Conservation (phyloP, 2,329 filamentous ascomycete genomes). For the Pezicula neosporulosa region DNA sequence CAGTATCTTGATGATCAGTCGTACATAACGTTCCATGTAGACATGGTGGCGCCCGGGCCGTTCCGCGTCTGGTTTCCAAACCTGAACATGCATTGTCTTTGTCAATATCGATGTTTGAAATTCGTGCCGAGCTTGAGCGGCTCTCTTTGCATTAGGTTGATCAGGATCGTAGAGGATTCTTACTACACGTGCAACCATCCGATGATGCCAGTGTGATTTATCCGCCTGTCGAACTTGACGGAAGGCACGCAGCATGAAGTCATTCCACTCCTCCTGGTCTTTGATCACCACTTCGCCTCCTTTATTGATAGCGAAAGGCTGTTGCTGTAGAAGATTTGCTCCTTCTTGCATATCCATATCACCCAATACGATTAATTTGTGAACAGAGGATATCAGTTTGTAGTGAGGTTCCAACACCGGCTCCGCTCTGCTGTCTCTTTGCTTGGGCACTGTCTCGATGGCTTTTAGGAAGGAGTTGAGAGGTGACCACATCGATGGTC, state of each 20-base stretch:
- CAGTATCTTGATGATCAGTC: constrained; percentile 61
- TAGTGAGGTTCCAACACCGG: constrained; percentile 71
- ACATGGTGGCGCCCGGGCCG: constrained; percentile 69
- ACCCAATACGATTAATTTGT: constrained; percentile 55
- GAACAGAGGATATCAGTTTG: constrained; percentile 63
- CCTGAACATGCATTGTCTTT: constrained; percentile 69
- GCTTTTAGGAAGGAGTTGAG: constrained; percentile 55
- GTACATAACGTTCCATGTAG: constrained; percentile 68
- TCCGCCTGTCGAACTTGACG: constrained; percentile 43
- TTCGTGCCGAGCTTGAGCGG: constrained; percentile 59
- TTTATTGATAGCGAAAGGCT: constrained; percentile 25
- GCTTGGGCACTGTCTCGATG: constrained; percentile 57
- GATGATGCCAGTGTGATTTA: constrained; percentile 73
- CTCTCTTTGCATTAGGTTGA: constrained; percentile 37
- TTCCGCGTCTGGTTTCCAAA: constrained; percentile 72
- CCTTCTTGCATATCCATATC: constrained; percentile 22
- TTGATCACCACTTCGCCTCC: constrained; percentile 23
- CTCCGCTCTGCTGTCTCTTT: constrained; percentile 56
- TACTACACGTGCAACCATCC: constrained; percentile 62
- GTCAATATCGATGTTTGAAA: constrained; percentile 70
- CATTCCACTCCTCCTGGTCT: constrained; percentile 49
- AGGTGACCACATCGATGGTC: constrained; percentile 38
- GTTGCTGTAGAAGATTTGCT: constrained; percentile 30
- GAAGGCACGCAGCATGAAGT: constrained; percentile 49
- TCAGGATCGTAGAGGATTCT: constrained; percentile 57